A percentile compares a stretch with the other conserved stretches of the same genome.
Evolutionary conservation across 495 filamentous ascomycete genomes (phyloP).

Genomic region (Cenococcum geophilum): DNA sequence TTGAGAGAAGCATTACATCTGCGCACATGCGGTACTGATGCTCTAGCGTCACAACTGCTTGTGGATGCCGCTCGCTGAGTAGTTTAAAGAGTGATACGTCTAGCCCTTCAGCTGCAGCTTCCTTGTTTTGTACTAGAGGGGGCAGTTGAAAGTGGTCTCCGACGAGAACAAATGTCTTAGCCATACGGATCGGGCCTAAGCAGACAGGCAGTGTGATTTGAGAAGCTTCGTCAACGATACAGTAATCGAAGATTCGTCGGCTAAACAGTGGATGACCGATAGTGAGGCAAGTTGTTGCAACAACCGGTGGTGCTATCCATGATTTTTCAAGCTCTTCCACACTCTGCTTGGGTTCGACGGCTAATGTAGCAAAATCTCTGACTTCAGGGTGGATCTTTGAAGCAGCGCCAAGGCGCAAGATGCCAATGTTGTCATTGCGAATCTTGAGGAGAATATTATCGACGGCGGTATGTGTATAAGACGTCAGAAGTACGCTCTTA

Average conservation of each 20-base stretch:
- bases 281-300: constrained; percentile 90
- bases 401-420: constrained; percentile 73
- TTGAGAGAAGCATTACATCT: constrained; percentile 90
- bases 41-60: constrained; percentile 80
- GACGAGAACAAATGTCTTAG: constrained; percentile 87
- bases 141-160: constrained; percentile 95
- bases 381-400: constrained; percentile 86
- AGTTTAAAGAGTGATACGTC: constrained; percentile 92
- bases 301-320: constrained; percentile 77
- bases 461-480: constrained; percentile 93
- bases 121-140: constrained; percentile 86
- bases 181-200: constrained; percentile 86
- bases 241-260: constrained; percentile 90
- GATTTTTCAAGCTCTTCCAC: constrained; percentile 77
- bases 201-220: constrained; percentile 96
- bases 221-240: constrained; percentile 95
- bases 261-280: constrained; percentile 84
- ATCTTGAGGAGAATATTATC: constrained; percentile 97
- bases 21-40: constrained; percentile 98
- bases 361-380: constrained; percentile 71
- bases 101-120: constrained; percentile 76
- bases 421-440: constrained; percentile 66
- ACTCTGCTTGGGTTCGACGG: constrained; percentile 58
- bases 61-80: constrained; percentile 79
- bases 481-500: constrained; percentile 87